These are phyloP conservation scores for Myochromella boudieri DNA, from an alignment of 768 basidiomycete species.

Conservation along the genomic window DNA sequence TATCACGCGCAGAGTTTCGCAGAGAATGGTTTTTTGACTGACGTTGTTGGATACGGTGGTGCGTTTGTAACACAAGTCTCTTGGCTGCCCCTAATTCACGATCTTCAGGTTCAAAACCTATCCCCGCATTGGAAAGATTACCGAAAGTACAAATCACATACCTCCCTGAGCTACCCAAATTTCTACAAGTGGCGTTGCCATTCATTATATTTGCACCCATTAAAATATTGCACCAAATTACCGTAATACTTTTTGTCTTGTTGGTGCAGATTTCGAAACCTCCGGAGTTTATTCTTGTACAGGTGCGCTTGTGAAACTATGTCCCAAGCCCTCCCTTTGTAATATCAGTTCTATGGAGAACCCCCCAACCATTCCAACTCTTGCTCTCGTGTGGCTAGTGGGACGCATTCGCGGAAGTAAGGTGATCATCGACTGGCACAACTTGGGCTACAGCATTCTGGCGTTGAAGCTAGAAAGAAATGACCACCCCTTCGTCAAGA, in stretches of 20 bases:
- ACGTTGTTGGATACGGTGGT: constrained; percentile 88
- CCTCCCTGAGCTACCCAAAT: constrained; percentile 61
- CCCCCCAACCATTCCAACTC: constrained; percentile 93
- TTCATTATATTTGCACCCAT: constrained; percentile 76
- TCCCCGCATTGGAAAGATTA: constrained; percentile 66
- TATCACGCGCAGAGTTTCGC: constrained; percentile 96
- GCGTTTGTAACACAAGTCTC: constrained; percentile 16
- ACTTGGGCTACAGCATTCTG: constrained; percentile 92
- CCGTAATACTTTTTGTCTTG: constrained; percentile 60
- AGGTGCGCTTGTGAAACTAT: constrained; percentile 53
- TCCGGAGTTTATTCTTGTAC: constrained; percentile 86
- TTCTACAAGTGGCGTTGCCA: constrained; percentile 49
- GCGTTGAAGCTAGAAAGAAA: constrained; percentile 78
- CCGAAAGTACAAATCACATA: constrained; percentile 67
- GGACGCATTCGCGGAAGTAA: constrained; percentile 69
- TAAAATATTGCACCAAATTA: constrained; percentile 74
- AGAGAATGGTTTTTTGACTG: constrained; percentile 71
- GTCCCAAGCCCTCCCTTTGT: neutral
- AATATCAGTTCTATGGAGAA: constrained; percentile 52
- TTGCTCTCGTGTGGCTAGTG: constrained; percentile 81
- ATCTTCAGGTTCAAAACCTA: constrained; percentile 69
- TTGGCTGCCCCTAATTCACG: neutral
- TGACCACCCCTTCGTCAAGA: constrained; percentile 63
- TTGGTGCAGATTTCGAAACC: constrained; percentile 59
- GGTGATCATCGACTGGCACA: constrained; percentile 99